These are phyloP conservation scores for Chaetoscypha palmicola DNA, from an alignment of 2,329 filamentous ascomycete genomes.

Conservation along the genomic window DNA sequence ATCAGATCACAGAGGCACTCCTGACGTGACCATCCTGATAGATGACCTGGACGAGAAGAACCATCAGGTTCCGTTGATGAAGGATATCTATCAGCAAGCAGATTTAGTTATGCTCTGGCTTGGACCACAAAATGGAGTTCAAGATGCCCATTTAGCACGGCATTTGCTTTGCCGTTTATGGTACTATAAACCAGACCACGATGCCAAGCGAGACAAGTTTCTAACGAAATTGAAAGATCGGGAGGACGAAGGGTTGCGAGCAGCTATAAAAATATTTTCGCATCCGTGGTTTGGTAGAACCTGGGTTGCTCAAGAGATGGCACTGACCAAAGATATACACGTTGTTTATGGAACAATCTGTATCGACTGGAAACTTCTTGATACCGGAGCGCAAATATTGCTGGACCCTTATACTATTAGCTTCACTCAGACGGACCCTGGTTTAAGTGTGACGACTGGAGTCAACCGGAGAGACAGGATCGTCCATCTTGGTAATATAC, in stretches of 20 bases:
- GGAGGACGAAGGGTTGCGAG: background rate
- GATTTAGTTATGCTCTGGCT: slow-evolving; percentile 9
- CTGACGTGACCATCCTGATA: too few relatives aligned
- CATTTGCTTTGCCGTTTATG: background rate
- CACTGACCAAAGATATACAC: background rate
- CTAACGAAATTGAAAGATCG: background rate
- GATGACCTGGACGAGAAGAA: slow-evolving; percentile 8
- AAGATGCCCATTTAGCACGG: background rate
- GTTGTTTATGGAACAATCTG: background rate
- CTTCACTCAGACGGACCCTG: background rate
- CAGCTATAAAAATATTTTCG: background rate
- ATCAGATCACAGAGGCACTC: too few relatives aligned
- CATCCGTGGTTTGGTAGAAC: background rate
- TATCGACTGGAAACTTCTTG: background rate
- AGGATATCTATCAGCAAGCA: slow-evolving; percentile 9
- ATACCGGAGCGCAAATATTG: background rate
- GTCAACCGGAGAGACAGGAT: background rate
- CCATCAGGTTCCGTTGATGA: slow-evolving; percentile 11
- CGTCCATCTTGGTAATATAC: background rate
- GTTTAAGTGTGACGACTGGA: background rate
- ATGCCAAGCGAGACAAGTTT: background rate
- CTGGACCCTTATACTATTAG: background rate
- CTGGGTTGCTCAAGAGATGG: background rate
- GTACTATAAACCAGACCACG: background rate
- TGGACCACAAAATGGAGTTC: background rate